These are phyloP conservation scores for Grigorovia humatica DNA, from an alignment of 805 yeast species.

Conservation along the genomic window DNA sequence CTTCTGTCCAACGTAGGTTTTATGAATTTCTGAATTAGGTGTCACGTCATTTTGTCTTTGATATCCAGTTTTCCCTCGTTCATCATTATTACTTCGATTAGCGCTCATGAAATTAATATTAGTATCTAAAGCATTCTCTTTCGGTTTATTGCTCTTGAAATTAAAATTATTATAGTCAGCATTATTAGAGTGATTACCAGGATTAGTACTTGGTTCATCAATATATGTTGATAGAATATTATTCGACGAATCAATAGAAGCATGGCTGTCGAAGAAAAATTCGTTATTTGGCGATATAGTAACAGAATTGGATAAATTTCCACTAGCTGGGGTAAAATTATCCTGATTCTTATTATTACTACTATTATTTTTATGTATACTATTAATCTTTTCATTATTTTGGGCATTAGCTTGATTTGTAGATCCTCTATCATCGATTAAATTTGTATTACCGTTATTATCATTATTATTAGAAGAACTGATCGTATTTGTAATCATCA, in stretches of 20 bases:
- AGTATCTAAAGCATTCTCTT: not conserved
- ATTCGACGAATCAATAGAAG: not conserved
- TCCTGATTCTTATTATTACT: not conserved
- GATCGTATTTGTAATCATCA: too few species aligned
- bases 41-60: not conserved
- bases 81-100: not conserved
- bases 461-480: not conserved
- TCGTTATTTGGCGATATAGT: slow-evolving; percentile 1
- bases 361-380: not conserved
- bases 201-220: not conserved
- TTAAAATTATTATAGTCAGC: not conserved
- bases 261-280: slow-evolving; percentile 3
- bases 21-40: not conserved
- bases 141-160: not conserved
- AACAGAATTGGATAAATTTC: slow-evolving; percentile 1
- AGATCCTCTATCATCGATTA: not conserved
- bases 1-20: not conserved
- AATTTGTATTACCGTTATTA: not conserved
- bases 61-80: not conserved
- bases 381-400: too few species aligned
- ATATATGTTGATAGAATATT: not conserved
- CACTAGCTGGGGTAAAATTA: not conserved
- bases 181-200: not conserved
- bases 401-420: not conserved
- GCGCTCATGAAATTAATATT: not conserved